A percentile compares a stretch with the other conserved stretches of the same genome.
Conservation (phyloP, 108 stramenopile species). For the Epipyxis sp. region DNA sequence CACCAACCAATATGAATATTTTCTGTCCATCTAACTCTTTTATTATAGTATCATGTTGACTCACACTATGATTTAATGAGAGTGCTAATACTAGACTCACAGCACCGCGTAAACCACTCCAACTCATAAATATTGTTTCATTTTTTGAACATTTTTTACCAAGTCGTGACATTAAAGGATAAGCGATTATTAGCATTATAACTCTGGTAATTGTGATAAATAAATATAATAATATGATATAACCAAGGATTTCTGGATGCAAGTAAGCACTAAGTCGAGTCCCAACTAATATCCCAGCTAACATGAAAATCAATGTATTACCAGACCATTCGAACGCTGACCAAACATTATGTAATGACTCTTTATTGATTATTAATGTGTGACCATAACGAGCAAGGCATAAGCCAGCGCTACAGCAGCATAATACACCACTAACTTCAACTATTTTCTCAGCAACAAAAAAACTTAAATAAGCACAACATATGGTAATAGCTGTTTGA, state of each 20-base stretch:
- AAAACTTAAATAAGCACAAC: conserved; percentile 74
- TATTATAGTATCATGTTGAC: not conserved
- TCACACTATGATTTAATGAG: conserved; percentile 36
- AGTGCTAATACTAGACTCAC: conserved; percentile 74
- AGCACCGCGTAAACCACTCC: conserved; percentile 73
- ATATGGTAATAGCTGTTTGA: conserved; percentile 72
- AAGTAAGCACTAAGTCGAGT: not conserved
- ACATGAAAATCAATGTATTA: conserved; percentile 39
- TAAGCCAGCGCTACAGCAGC: conserved; percentile 35
- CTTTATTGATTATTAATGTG: not conserved
- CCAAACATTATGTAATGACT: not conserved
- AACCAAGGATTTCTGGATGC: not conserved
- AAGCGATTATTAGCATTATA: conserved; percentile 17
- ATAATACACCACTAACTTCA: conserved; percentile 41
- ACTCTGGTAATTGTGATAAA: conserved; percentile 20
- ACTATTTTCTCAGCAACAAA: conserved; percentile 54
- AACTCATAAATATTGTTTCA: conserved; percentile 65
- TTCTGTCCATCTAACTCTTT: not conserved
- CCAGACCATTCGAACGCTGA: conserved; percentile 5
- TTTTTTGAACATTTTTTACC: conserved; percentile 28
- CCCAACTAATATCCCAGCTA: conserved; percentile 36
- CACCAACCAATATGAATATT: conserved; percentile 37
- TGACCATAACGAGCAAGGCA: conserved; percentile 27
- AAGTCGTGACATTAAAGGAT: not conserved
- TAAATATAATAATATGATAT: not conserved